Evolutionary conservation across 108 stramenopile species (phyloP), one percentile per base, ranked within the genome.

Genomic region (Nitzschia inconspicua): DNA sequence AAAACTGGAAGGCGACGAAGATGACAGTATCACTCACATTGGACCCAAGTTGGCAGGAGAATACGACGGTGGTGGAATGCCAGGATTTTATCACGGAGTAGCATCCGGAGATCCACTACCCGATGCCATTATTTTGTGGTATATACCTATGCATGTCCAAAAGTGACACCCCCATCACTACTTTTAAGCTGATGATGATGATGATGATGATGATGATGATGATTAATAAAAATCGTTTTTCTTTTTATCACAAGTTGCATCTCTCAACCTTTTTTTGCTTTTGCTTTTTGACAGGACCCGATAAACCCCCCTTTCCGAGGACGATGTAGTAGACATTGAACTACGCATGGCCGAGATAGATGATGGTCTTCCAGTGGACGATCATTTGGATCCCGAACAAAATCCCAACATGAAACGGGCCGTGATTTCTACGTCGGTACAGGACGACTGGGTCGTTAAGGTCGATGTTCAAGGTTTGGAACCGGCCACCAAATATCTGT

Each of bases 81-180:
- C 69, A 3, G 69, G 69, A 8, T 70, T 70, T 23, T 70, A 63
- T 22, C 69, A 70, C 44, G 57, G 58, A 23, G 69, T 70, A 0
- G 69, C 69, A 0, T 66, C 65, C 5, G 69, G 69, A 2, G 69
- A 70, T 63, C 60, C 61, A 0, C 27, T 63, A 16, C 0, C 39
- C 2, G 61, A 70, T 26, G 20, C 20, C 6, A 62, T 70, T 0
- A 26, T 70, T 10, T 5, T 70, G 14, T 70, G 69, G 69, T 13
- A 37, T 10, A 37, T 37, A 10, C 8, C 8, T 37, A 10, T 13
- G 8, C 10, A 37, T 13, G 13, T 10, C 8, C 36, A 37, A 37
- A 37, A 13, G 13, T 37, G n/a, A n/a, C n/a, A n/a, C n/a, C n/a
- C n/a, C n/a, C n/a, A n/a, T n/a, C n/a, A n/a, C n/a, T n/a, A n/a